Conservation (phyloP, 176 grass and related monocot species). For the Ensete ventricosum region DNA sequence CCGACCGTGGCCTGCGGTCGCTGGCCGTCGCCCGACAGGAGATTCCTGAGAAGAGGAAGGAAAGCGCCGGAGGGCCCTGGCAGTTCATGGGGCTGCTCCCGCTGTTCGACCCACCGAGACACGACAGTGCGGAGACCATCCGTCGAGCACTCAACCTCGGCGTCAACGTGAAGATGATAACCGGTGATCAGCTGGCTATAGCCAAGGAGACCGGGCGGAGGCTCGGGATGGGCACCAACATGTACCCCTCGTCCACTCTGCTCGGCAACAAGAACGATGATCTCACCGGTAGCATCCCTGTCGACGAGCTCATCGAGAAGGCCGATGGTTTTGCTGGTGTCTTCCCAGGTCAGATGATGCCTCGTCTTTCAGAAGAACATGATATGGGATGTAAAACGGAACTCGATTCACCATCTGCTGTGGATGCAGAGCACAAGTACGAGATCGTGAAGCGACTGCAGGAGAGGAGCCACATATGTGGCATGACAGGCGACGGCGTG, state of each 20-base stretch:
- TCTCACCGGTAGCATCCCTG: slow-evolving; percentile 32
- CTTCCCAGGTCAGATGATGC: slow-evolving; percentile 45
- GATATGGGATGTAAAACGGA: background rate
- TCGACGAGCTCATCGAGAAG: slow-evolving; percentile 80
- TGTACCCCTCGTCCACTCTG: slow-evolving; percentile 68
- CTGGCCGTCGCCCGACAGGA: slow-evolving; percentile 50
- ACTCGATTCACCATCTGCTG: background rate
- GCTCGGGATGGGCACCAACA: slow-evolving; percentile 84
- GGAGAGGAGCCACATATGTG: slow-evolving; percentile 68
- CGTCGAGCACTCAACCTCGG: slow-evolving; percentile 50
- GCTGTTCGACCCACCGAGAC: slow-evolving; percentile 66
- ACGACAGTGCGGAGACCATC: slow-evolving; percentile 75
- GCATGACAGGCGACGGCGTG: slow-evolving; percentile 86
- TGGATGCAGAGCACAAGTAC: slow-evolving; percentile 69
- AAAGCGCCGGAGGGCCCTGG: slow-evolving; percentile 44
- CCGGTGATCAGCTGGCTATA: slow-evolving; percentile 72
- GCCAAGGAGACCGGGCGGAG: slow-evolving; percentile 72
- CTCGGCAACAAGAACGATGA: slow-evolving; percentile 32
- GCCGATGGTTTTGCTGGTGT: slow-evolving; percentile 85
- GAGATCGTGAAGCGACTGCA: slow-evolving; percentile 78
- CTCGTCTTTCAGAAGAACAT: background rate
- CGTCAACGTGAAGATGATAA: slow-evolving; percentile 98
- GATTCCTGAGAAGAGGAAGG: slow-evolving; percentile 50
- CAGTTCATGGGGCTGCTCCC: slow-evolving; percentile 72
- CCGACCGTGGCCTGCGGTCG: slow-evolving; percentile 45